These are phyloP conservation scores for Quercus engelmannii DNA, from an alignment of 306 rosid genomes.

Conservation along the genomic window DNA sequence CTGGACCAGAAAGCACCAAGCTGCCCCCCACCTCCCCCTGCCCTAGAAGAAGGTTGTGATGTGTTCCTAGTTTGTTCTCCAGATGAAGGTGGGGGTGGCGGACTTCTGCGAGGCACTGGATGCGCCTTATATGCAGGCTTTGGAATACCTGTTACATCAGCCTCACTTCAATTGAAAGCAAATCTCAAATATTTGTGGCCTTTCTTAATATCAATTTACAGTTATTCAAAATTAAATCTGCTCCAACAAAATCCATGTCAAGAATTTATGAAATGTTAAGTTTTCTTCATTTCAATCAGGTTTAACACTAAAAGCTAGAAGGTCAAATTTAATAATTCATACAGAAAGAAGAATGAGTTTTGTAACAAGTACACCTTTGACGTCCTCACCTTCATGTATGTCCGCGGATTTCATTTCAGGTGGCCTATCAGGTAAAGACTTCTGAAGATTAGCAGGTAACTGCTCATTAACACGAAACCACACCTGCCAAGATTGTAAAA, in stretches of 20 bases:
- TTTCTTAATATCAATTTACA: background rate
- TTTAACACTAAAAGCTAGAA: background rate
- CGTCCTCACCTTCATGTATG: slow-evolving; percentile 55
- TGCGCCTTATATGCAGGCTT: slow-evolving; percentile 45
- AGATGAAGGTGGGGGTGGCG: slow-evolving; percentile 74
- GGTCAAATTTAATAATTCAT: background rate
- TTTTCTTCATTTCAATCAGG: background rate
- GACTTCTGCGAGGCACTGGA: slow-evolving; percentile 68
- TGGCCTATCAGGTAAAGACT: slow-evolving; percentile 83
- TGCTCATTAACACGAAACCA: slow-evolving; percentile 95
- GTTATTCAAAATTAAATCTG: too few species aligned
- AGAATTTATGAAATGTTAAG: background rate
- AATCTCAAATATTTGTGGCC: background rate
- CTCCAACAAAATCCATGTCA: background rate
- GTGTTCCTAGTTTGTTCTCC: slow-evolving; percentile 55
- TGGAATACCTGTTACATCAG: slow-evolving; percentile 44
- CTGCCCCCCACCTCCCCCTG: slow-evolving; percentile 56
- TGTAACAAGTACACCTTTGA: background rate
- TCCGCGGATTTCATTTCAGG: slow-evolving; percentile 54
- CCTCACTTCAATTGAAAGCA: slow-evolving; percentile 8
- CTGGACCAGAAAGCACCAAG: slow-evolving; percentile 96
- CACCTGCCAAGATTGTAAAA: slow-evolving; percentile 53
- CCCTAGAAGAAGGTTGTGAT: slow-evolving; percentile 52
- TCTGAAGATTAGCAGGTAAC: slow-evolving; percentile 75
- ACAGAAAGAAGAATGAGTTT: background rate